Base-by-base conservation (phyloP, 805 yeast genomes). In the Lipomyces mesembrius region DNA sequence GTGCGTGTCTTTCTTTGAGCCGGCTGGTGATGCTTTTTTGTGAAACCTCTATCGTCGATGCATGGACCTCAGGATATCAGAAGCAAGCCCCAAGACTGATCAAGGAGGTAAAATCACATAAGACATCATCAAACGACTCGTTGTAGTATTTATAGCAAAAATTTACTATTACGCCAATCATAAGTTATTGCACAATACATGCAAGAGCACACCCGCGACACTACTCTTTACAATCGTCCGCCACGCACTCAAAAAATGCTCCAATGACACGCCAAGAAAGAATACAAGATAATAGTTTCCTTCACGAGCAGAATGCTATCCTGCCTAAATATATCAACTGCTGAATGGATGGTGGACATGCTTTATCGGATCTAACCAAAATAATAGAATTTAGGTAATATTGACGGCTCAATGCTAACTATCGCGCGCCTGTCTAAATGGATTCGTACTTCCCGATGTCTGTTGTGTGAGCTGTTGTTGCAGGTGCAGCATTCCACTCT, bases 371-470 rank as follows among this genome's bases (percentile, higher is more conserved):
- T 43, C 49, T 43, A 43, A 43, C 7, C 5, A 37, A 27, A 37
- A 37, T 25, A 17, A 43, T 17, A 43, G 49, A 17, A 22, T n/a
- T 17, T 7, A n/a, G 12, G 20, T n/a, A 43, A 12, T n/a, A 43
- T 17, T 8, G 3, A 4, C 8, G 11, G 9, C 8, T 43, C 20
- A 12, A 3, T 43, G 20, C 43, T 8, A 57, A 35, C 22, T 52
- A 51, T 35, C 17, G 14, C 22, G 35, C 29, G 32, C 2, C 34
- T 60, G 59, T 35, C 67, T 55, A 37, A 64, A 64, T 27, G 67
- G 67, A 53, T 64, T 64, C 9, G 59, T 64, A 43, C 63, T 59
- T n/a, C 65, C 65, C 14, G 59, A 58, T 8, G 29, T 39, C 20
- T 39, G 20, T 27, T 27, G 53, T 49, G 22, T 49, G 58, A 29